Evolutionary conservation across 108 stramenopile species (phyloP).

Genomic region (Pseudonitzschia multiseries): DNA sequence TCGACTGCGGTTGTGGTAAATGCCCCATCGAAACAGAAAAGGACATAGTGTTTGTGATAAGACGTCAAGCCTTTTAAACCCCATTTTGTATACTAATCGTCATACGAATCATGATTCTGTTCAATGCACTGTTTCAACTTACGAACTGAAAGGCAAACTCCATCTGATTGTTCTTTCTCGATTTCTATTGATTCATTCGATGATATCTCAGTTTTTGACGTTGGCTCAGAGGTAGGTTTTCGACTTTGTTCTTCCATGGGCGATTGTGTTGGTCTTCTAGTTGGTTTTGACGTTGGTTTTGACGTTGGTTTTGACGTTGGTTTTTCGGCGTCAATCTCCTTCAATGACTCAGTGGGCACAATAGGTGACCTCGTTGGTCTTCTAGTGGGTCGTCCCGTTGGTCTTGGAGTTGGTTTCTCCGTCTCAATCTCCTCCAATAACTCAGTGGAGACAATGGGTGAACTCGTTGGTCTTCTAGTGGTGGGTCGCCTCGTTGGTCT

Average conservation of each 20-base stretch:
- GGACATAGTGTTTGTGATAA: not conserved
- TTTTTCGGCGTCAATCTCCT: not conserved
- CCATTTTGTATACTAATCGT: too few species aligned
- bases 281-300: too few species aligned
- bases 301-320: not conserved
- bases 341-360: not conserved
- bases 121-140: not conserved
- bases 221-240: too few species aligned
- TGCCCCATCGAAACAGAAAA: not conserved
- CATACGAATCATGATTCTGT: not conserved
- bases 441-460: not conserved
- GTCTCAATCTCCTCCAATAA: not conserved
- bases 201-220: not conserved
- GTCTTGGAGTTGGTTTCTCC: not conserved
- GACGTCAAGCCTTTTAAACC: too few species aligned
- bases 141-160: conserved; percentile 2
- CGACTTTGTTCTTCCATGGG: not conserved
- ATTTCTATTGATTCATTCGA: not conserved
- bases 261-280: not conserved
- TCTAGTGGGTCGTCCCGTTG: not conserved
- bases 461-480: not conserved
- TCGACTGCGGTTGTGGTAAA: not conserved
- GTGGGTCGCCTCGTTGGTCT: not conserved
- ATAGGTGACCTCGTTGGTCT: not conserved
- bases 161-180: not conserved